Percentiles rank a stretch among this genome's conserved stretches.
phyloP scores from a whole-genome alignment of 352 stramenopile species.

The Globisporangium ultimum region DNA sequence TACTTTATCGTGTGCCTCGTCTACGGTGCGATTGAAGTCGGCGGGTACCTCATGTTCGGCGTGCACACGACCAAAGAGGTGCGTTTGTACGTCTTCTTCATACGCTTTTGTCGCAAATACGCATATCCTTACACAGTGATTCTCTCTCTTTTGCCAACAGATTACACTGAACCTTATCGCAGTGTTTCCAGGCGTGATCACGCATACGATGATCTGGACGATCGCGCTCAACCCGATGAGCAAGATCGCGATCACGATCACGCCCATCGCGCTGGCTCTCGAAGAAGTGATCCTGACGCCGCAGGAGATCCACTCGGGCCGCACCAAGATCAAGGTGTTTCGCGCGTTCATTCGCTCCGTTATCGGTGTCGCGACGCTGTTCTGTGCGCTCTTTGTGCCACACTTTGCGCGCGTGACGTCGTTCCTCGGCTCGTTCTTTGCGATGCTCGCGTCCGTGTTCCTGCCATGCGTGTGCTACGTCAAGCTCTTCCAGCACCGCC shows the following conservation, averaged over 20 bases:
- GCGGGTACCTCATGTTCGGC: conserved; percentile 85
- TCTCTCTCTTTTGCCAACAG: conserved; percentile 1
- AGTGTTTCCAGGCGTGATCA: conserved; percentile 54
- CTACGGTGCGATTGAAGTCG: conserved; percentile 72
- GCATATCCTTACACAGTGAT: not conserved
- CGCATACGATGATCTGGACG: conserved; percentile 69
- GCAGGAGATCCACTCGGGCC: conserved; percentile 26
- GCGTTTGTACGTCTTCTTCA: not conserved
- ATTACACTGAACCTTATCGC: conserved; percentile 83
- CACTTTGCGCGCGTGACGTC: conserved; percentile 83
- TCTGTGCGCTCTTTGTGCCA: conserved; percentile 71
- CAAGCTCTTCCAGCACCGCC: conserved; percentile 64
- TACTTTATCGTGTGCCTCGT: conserved; percentile 72
- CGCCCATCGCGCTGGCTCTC: conserved; percentile 70
- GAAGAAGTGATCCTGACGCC: conserved; percentile 70
- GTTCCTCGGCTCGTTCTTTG: conserved; percentile 84
- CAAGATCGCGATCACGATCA: conserved; percentile 85
- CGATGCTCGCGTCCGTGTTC: conserved; percentile 81
- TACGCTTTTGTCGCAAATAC: not conserved
- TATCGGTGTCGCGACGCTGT: conserved; percentile 48
- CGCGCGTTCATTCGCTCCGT: conserved; percentile 61
- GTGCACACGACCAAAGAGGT: conserved; percentile 73
- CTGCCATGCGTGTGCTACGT: conserved; percentile 84
- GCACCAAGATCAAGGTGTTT: conserved; percentile 40
- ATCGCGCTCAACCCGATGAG: conserved; percentile 87